Percentiles rank a stretch among this genome's conserved stretches.
These are phyloP conservation scores for Blastomyces silverae DNA, from an alignment of 2,329 filamentous ascomycete species.

Conservation along the genomic window DNA sequence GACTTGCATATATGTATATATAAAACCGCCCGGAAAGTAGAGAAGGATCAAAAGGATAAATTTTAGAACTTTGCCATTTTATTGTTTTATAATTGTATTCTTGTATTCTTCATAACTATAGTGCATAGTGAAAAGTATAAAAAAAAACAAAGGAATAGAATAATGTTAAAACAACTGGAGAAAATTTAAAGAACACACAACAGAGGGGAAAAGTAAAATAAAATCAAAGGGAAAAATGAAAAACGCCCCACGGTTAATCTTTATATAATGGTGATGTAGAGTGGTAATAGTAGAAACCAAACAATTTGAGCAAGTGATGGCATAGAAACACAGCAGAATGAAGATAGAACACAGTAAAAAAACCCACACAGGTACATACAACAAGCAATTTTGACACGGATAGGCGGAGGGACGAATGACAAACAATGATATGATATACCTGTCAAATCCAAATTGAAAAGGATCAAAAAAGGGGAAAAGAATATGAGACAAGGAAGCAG, in stretches of 20 bases:
- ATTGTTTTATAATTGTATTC: neutral
- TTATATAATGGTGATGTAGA: neutral
- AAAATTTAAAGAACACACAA: neutral
- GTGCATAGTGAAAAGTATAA: neutral
- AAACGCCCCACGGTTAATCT: neutral
- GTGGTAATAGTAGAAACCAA: neutral
- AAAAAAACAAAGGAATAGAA: neutral
- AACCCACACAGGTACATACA: neutral
- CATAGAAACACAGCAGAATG: neutral
- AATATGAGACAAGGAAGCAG: neutral
- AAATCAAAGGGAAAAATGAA: neutral
- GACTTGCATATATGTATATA: neutral
- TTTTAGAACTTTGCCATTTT: neutral
- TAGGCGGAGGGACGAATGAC: neutral
- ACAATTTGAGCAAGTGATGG: neutral
- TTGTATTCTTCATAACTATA: neutral
- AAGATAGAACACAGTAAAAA: neutral
- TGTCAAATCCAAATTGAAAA: neutral
- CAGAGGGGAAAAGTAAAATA: neutral
- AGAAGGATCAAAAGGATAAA: neutral
- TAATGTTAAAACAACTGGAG: neutral
- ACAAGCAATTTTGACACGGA: conserved; percentile 1
- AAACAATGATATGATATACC: conserved; percentile 10
- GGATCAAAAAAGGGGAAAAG: neutral
- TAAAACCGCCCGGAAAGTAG: neutral